Base-by-base conservation (phyloP, 2,329 filamentous ascomycete species). In the Orbilia oligospora region DNA sequence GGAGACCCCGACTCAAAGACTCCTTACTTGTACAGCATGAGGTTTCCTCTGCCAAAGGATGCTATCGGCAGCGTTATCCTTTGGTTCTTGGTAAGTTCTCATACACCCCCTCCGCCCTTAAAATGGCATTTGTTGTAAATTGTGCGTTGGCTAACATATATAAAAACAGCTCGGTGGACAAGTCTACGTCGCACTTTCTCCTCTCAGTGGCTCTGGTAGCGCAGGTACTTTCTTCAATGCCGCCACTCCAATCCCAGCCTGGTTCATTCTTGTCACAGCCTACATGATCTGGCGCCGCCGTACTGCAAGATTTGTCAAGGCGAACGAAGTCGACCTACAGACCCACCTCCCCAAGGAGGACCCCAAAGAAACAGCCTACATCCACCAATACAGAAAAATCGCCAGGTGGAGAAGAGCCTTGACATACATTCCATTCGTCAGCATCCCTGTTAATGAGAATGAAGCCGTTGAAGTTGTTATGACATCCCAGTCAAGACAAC, bases 161-260 rank as follows among this genome's bases (percentile, higher is more conserved):
- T 30, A 38, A 48, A 27, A 76, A 41, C 41, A 76, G 73, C 73
- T 79, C n/a, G 76, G 76, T 73, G 76, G 72, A 36, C 78, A 80
- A 71, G 48, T 80, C 51, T 72, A 76, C 53, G 38, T 78, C 44
- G 58, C 78, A n/a, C 66, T 77, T 33, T 18, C 73, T 14, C 80
- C 80, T 16, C 76, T 81, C 27, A 36, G 73, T 22, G 67, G 68
- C 1, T 1, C 55, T 0, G 71, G 49, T 2, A 41, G 51, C n/a
- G 78, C 78, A 33, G 56, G 46, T n/a, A 66, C 72, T 3, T 80
- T 80, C 68, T 78, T 80, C 72, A 76, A 76, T 48, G 55, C 53
- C 30, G 66, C 68, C 20, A 71, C 71, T 22, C 68, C 71, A n/a
- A 64, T 80, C 36, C 78, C 78, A 48, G 71, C 71, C 20, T 80